Conservation (phyloP, 1,284 basidiomycete species). For the Ganoderma multipileum region DNA sequence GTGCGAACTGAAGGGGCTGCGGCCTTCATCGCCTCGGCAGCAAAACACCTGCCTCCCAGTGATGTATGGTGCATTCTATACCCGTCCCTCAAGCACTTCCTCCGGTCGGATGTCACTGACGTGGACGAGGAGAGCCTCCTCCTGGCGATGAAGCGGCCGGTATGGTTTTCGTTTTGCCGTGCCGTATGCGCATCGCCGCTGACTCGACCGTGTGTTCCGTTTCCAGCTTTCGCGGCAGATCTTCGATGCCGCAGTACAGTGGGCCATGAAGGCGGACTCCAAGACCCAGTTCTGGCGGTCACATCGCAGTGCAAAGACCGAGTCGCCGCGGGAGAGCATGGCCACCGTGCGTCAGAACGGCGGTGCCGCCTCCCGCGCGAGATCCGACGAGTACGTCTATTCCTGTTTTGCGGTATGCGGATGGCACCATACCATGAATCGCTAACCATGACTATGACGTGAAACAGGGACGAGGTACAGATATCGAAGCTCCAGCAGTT, state of each 20-base stretch:
- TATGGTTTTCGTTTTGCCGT: slow-evolving; percentile 47
- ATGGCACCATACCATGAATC: background rate
- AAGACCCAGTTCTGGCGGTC: slow-evolving; percentile 80
- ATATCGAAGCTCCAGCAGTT: slow-evolving; percentile 78
- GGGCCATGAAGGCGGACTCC: slow-evolving; percentile 81
- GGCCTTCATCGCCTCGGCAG: slow-evolving; percentile 86
- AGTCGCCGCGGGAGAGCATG: slow-evolving; percentile 75
- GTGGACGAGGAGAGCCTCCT: slow-evolving; percentile 82
- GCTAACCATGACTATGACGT: background rate
- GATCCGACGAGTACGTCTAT: slow-evolving; percentile 72
- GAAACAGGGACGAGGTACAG: slow-evolving; percentile 74
- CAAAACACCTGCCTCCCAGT: slow-evolving; percentile 78
- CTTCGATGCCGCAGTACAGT: slow-evolving; percentile 85
- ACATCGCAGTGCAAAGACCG: slow-evolving; percentile 57
- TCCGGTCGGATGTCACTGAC: slow-evolving; percentile 85
- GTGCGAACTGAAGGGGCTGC: slow-evolving; percentile 66
- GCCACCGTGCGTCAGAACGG: slow-evolving; percentile 62
- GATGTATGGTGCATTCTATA: slow-evolving; percentile 98
- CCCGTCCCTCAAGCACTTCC: slow-evolving; percentile 85
- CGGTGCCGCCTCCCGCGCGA: slow-evolving; percentile 54
- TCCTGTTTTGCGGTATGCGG: background rate
- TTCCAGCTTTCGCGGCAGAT: slow-evolving; percentile 78
- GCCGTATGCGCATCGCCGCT: background rate
- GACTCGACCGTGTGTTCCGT: slow-evolving; percentile 8
- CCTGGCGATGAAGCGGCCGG: slow-evolving; percentile 78